phyloP scores from a whole-genome alignment of 2,329 filamentous ascomycete genomes.

The Westerdykella ornata region DNA sequence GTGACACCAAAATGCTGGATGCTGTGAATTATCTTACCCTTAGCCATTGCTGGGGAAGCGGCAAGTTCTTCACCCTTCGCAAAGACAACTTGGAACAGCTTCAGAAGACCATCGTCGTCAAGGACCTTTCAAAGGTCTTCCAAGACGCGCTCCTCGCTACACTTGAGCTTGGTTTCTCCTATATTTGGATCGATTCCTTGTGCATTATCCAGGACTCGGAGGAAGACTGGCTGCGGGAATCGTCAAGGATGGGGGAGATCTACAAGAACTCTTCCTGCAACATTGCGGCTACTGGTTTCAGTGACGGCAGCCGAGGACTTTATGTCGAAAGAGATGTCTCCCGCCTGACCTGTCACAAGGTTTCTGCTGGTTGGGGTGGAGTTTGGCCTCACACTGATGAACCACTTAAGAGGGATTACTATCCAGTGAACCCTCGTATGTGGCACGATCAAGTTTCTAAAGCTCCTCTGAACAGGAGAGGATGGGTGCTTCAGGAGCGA shows the following conservation, averaged over 20 bases:
- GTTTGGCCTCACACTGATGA: too few species aligned
- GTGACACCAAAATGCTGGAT: too few species aligned
- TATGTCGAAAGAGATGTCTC: neutral
- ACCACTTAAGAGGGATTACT: too few species aligned
- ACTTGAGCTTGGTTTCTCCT: conserved; percentile 3
- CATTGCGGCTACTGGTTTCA: conserved; percentile 8
- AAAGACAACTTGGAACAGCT: neutral
- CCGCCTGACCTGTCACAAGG: too few species aligned
- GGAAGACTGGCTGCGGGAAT: conserved; percentile 12
- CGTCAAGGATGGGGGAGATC: conserved; percentile 9
- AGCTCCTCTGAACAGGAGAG: conserved; percentile 4
- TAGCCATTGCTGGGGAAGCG: conserved; percentile 3
- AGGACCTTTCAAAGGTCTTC: neutral
- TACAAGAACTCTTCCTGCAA: conserved; percentile 7
- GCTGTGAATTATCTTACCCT: conserved; percentile 1
- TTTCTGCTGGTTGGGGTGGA: too few species aligned
- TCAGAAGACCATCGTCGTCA: neutral
- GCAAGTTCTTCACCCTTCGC: neutral
- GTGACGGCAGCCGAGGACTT: conserved; percentile 4
- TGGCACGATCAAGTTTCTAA: neutral
- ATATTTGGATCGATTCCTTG: conserved; percentile 13
- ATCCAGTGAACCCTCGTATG: neutral
- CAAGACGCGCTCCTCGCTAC: conserved; percentile 3
- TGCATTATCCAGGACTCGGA: conserved; percentile 14
- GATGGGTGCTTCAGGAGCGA: conserved; percentile 11